Conservation (phyloP, 164 flowering plant species). For the grape (Vitis vinifera) region ASM3070453v1 NC_081814.1:6420501-6421000, state of each 20-base stretch:
- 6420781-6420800: constrained; percentile 21
- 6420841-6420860: constrained; percentile 54
- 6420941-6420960: constrained; percentile 12
- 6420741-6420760: background rate
- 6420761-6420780: constrained; percentile 17
- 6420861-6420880: constrained; percentile 56
- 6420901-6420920: constrained; percentile 4
- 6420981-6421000: too few relatives aligned
- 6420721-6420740: constrained; percentile 3
- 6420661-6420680: constrained; percentile 15
- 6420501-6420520: constrained; percentile 5
- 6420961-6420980: too few relatives aligned
- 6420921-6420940: constrained; percentile 30
- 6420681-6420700: constrained; percentile 9
- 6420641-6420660: constrained; percentile 15
- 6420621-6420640: constrained; percentile 1
- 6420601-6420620: constrained; percentile 1
- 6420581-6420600: constrained; percentile 1
- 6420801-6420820: constrained; percentile 36
- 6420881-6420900: constrained; percentile 44
- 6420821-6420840: constrained; percentile 47
- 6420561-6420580: constrained; percentile 9
- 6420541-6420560: constrained; percentile 14
- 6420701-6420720: constrained; percentile 2
- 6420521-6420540: constrained; percentile 22